These are phyloP conservation scores for Metroxylon sagu DNA, from an alignment of 176 grass and related monocot genomes.

Conservation along the genomic window DNA sequence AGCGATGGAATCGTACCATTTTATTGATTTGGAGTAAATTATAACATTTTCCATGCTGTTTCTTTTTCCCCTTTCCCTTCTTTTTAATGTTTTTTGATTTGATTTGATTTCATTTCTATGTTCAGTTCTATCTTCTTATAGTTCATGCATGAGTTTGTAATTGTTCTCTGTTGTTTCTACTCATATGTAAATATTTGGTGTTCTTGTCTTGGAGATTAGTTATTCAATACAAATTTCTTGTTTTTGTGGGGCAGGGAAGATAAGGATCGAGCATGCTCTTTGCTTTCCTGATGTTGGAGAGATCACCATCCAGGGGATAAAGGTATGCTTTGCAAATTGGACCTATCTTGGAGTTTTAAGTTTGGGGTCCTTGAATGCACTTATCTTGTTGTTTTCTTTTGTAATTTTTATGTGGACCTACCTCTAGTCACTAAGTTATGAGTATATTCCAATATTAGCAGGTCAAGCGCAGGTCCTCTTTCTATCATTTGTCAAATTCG, in stretches of 20 bases:
- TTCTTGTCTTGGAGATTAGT: neutral
- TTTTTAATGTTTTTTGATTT: too few relatives aligned
- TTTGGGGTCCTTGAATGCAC: conserved; percentile 15
- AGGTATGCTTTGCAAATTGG: conserved; percentile 5
- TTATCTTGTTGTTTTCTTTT: conserved; percentile 17
- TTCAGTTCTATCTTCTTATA: too few relatives aligned
- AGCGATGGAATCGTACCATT: too few relatives aligned
- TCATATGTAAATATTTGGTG: neutral
- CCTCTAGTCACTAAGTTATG: neutral
- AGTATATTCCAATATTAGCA: conserved; percentile 5
- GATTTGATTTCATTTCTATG: too few relatives aligned
- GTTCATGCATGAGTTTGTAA: too few relatives aligned
- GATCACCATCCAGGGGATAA: conserved; percentile 29
- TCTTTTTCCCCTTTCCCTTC: too few relatives aligned
- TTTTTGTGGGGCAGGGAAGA: conserved; percentile 25
- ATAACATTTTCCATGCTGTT: too few relatives aligned
- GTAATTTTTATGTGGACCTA: neutral
- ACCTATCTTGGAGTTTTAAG: neutral
- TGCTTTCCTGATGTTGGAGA: conserved; percentile 29
- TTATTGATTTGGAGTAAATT: too few relatives aligned
- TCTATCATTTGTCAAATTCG: conserved; percentile 62
- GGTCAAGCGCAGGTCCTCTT: conserved; percentile 32
- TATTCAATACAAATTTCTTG: neutral
- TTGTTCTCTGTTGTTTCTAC: neutral
- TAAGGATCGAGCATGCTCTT: conserved; percentile 20